Conservation (phyloP, 208 protist species). For the Wallacemonas sp. region DNA sequence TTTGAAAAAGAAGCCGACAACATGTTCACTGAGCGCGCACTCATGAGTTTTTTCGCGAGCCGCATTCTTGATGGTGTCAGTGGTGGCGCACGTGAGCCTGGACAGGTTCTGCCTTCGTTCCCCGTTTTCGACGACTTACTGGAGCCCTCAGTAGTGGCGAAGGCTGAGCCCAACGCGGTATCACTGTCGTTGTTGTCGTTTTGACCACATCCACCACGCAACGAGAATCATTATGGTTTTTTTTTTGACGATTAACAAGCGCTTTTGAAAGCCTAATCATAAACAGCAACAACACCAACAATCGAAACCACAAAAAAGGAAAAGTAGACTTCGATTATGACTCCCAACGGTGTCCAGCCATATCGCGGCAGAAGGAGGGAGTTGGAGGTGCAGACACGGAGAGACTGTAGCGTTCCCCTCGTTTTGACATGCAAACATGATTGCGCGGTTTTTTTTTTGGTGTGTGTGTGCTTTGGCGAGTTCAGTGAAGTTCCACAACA, state of each 20-base stretch:
- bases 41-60: constrained; percentile 44
- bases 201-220: no score
- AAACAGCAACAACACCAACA: constrained; percentile 5
- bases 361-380: no score
- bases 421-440: neutral
- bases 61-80: constrained; percentile 17
- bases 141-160: neutral
- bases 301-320: neutral
- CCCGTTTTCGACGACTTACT: constrained; percentile 19
- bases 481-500: neutral
- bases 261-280: no score
- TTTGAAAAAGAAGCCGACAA: constrained; percentile 89
- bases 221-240: no score
- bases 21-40: constrained; percentile 74
- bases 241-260: no score
- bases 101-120: neutral
- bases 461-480: no score
- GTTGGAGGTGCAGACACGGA: no score
- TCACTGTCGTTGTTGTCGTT: constrained; percentile 13
- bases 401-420: no score
- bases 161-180: constrained; percentile 3
- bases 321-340: constrained; percentile 11
- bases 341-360: no score
- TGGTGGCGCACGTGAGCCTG: neutral
- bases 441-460: neutral